Conservation (phyloP, 2,329 filamentous ascomycete species). For the Leptosphaerulina australis region DNA sequence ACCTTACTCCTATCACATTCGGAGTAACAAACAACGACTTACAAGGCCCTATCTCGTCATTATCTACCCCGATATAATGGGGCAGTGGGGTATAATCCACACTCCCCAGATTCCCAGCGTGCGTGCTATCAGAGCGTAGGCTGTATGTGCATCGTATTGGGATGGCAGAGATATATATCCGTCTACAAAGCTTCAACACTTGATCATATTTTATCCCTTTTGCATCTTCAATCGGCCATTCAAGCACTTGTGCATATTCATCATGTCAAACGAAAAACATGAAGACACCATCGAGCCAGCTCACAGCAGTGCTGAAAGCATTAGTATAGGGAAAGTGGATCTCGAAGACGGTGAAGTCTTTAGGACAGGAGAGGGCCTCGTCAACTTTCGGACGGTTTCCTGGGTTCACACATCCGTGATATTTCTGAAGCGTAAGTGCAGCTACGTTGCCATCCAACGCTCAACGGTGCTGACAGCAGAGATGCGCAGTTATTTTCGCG, state of each 20-base stretch:
- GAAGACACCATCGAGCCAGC: conserved; percentile 31
- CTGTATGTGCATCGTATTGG: conserved; percentile 7
- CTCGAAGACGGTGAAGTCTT: conserved; percentile 56
- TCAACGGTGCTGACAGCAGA: not conserved
- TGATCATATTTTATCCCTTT: conserved; percentile 5
- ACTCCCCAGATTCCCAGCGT: conserved; percentile 34
- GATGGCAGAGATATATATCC: conserved; percentile 13
- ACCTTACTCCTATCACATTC: conserved; percentile 17
- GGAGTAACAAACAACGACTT: conserved; percentile 8
- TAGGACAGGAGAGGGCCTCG: conserved; percentile 53
- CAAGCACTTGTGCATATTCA: not conserved
- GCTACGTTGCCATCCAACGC: too few species aligned
- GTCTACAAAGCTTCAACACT: not conserved
- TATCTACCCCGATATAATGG: conserved; percentile 35
- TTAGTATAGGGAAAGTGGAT: conserved; percentile 30
- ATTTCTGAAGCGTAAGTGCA: conserved; percentile 55
- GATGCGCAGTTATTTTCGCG: conserved; percentile 52
- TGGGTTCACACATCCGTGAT: conserved; percentile 61
- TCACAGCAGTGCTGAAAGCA: conserved; percentile 29
- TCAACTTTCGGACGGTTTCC: conserved; percentile 61
- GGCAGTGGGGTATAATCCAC: conserved; percentile 17
- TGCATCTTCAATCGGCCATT: not conserved
- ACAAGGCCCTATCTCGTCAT: conserved; percentile 20
- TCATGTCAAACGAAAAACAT: conserved; percentile 37
- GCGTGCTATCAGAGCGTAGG: conserved; percentile 20